Evolutionary conservation across 2,329 filamentous ascomycete genomes (phyloP).

Genomic region (Helotiales sp.): DNA sequence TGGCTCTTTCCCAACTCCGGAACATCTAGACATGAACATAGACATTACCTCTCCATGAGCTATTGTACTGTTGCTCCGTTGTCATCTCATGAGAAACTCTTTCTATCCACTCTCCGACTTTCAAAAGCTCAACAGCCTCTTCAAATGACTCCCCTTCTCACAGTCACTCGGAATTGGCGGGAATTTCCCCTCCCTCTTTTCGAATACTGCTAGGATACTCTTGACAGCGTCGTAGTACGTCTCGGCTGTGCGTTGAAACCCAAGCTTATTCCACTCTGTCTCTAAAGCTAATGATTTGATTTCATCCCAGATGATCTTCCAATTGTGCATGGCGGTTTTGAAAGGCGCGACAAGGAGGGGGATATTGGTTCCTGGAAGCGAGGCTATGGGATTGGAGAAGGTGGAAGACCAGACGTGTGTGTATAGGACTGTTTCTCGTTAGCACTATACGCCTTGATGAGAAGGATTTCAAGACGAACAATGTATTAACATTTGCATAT

Average conservation of each 20-base stretch:
- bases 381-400: conserved; percentile 29
- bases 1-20: not conserved
- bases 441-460: not conserved
- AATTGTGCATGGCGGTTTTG: conserved; percentile 30
- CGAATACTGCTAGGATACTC: conserved; percentile 27
- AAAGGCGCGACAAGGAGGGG: conserved; percentile 25
- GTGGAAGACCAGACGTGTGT: conserved; percentile 32
- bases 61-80: no score
- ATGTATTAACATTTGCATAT: conserved; percentile 36
- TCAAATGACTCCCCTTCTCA: conserved; percentile 33
- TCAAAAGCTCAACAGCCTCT: conserved; percentile 28
- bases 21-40: not conserved
- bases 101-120: not conserved
- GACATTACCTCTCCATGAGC: not conserved
- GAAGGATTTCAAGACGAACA: conserved; percentile 7
- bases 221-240: conserved; percentile 30
- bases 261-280: conserved; percentile 31
- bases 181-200: conserved; percentile 26
- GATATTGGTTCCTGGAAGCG: conserved; percentile 20
- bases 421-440: conserved; percentile 28
- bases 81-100: no score
- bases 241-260: conserved; percentile 34
- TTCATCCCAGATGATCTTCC: conserved; percentile 34
- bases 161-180: conserved; percentile 31
- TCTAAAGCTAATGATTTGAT: conserved; percentile 19